A percentile compares a stretch with the other conserved stretches of the same genome.
These are phyloP conservation scores for Solanum hybrid DNA, from an alignment of 305 asterid genomes.

Conservation along the genomic window DNA sequence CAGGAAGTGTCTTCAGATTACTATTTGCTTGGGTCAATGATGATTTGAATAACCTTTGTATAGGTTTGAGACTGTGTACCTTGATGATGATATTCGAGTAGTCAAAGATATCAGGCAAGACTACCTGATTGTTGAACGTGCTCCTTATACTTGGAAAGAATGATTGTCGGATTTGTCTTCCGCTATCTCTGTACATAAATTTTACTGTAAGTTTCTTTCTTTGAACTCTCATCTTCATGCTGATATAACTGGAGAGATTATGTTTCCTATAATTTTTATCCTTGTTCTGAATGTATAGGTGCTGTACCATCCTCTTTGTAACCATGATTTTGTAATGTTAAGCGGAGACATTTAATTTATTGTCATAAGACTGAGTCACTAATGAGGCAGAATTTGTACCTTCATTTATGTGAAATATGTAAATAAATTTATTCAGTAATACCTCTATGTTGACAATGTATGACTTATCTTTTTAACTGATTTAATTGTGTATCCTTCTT, in stretches of 20 bases:
- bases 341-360: not conserved
- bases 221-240: not conserved
- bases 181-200: not conserved
- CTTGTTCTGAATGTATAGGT: not conserved
- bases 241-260: not conserved
- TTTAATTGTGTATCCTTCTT: not conserved
- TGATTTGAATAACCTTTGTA: not conserved
- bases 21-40: not conserved
- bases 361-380: not conserved
- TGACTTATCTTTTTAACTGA: not conserved
- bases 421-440: not conserved
- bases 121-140: conserved; percentile 73
- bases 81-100: conserved; percentile 82
- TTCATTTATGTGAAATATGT: not conserved
- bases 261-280: not conserved
- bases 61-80: conserved; percentile 27
- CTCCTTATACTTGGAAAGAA: conserved; percentile 85
- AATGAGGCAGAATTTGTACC: not conserved
- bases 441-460: not conserved
- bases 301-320: not conserved
- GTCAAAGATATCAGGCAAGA: conserved; percentile 73
- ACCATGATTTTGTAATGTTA: not conserved
- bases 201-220: not conserved
- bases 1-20: not conserved
- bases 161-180: conserved; percentile 18